Base-by-base conservation (phyloP, 2,329 filamentous ascomycete genomes). In the Aplosporella prunicola region DNA sequence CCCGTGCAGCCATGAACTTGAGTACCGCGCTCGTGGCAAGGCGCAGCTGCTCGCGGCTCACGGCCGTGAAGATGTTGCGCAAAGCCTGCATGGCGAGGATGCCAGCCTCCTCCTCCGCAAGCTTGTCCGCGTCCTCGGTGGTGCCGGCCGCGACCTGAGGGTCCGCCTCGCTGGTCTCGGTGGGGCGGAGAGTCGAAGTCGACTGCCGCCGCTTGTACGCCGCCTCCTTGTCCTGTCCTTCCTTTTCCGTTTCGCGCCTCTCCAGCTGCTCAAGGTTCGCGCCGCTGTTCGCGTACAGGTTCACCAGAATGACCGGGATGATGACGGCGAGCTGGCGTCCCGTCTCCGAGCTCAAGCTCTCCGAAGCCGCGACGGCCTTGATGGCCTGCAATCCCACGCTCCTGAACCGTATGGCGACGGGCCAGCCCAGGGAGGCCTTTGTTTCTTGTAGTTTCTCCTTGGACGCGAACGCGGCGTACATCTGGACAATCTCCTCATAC, bases 91-190 rank as follows among this genome's bases (percentile, higher is more conserved):
- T 69, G 4, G 91, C 89, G 44, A 93, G 67, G 6, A 93, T 69
- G 18, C 83, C 83, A 11, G 87, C 86, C 52, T 93, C 83, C 62
- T 94, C 80, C 60, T 96, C 88, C 2, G 86, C 88, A 43, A 91
- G 66, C 56, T 81, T 85, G 60, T 96, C 91, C 17, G 86, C 86
- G 53, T 95, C 89, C 16, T 80, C 80, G 1, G 84, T 82, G 0
- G 85, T 86, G 38, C 81, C 84, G 1, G 82, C 76, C n/a, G 86
- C 74, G 16, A 83, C 82, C 9, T 70, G 59, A 9, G 72, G 65
- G 34, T 76, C 71, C 28, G 82, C 72, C 44, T 82, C 82, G 5
- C 78, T 72, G 0, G 78, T 78, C 31, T 84, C 81, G 33, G 71
- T 70, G 1, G 82, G 88, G 40, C 75, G 72, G 7, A 86, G 80